phyloP scores from a whole-genome alignment of 192 early-diverging fungal species.

The Entomortierella parvispora region DNA sequence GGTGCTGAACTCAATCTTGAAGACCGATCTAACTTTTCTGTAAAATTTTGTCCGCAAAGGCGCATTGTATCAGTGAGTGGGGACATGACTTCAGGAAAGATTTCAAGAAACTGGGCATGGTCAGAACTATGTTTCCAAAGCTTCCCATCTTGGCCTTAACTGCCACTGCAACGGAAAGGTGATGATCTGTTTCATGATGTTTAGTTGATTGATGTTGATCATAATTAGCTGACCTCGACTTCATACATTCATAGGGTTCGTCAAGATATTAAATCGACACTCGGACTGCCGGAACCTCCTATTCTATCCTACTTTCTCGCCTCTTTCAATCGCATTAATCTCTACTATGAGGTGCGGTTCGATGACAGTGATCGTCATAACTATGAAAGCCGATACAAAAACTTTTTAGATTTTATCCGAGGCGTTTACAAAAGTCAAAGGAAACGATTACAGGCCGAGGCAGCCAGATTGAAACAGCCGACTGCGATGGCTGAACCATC shows the following conservation, averaged over 20 bases:
- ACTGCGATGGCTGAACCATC: too few species aligned
- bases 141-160: conserved; percentile 94
- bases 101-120: conserved; percentile 65
- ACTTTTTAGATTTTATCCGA: conserved; percentile 27
- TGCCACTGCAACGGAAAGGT: conserved; percentile 89
- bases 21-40: too few species aligned
- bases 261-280: conserved; percentile 17
- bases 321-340: conserved; percentile 38
- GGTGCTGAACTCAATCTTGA: too few species aligned
- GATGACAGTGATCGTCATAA: neutral
- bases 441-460: conserved; percentile 16
- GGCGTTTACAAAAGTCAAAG: conserved; percentile 20
- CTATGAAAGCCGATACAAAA: conserved; percentile 16
- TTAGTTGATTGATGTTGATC: too few species aligned
- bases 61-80: conserved; percentile 95
- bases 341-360: conserved; percentile 47
- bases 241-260: conserved; percentile 14
- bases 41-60: conserved; percentile 60
- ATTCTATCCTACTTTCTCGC: conserved; percentile 15
- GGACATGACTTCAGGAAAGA: conserved; percentile 93
- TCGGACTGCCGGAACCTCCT: conserved; percentile 30
- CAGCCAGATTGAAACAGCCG: too few species aligned
- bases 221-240: too few species aligned
- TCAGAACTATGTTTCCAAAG: conserved; percentile 71
- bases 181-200: too few species aligned